Evolutionary conservation across 306 rosid species (phyloP).

Genomic region (Citrullus colocynthis): DNA sequence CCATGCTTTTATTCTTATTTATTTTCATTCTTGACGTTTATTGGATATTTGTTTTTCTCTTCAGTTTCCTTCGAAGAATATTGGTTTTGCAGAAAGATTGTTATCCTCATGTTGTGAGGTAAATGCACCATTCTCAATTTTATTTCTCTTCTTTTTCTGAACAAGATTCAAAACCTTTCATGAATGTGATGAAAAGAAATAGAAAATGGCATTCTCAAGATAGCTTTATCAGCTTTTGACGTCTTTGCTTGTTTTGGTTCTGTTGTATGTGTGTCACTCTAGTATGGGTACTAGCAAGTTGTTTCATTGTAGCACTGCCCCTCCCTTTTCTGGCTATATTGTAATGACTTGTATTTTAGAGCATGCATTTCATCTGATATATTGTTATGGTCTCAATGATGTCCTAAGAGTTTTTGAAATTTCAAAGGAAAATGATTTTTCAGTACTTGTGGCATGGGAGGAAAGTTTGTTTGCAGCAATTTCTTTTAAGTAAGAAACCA

Average conservation of each 20-base stretch:
- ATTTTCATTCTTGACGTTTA: background rate
- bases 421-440: background rate
- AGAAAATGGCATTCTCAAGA: background rate
- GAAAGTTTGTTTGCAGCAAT: background rate
- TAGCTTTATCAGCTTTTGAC: background rate
- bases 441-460: background rate
- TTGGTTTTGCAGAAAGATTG: conserved; percentile 57
- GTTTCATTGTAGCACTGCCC: background rate
- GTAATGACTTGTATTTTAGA: background rate
- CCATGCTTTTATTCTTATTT: background rate
- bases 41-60: conserved; percentile 2
- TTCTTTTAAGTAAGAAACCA: background rate
- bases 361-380: background rate
- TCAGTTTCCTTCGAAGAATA: conserved; percentile 51
- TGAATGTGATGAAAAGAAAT: background rate
- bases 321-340: background rate
- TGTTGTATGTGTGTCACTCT: background rate
- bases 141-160: background rate
- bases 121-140: conserved; percentile 13
- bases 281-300: background rate
- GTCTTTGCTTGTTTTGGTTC: background rate
- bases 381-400: background rate
- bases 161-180: background rate
- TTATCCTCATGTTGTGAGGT: conserved; percentile 79
- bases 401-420: background rate